Evolutionary conservation across 2,329 filamentous ascomycete genomes (phyloP).

Genomic region (Purpureocillium takamizusanense): DNA sequence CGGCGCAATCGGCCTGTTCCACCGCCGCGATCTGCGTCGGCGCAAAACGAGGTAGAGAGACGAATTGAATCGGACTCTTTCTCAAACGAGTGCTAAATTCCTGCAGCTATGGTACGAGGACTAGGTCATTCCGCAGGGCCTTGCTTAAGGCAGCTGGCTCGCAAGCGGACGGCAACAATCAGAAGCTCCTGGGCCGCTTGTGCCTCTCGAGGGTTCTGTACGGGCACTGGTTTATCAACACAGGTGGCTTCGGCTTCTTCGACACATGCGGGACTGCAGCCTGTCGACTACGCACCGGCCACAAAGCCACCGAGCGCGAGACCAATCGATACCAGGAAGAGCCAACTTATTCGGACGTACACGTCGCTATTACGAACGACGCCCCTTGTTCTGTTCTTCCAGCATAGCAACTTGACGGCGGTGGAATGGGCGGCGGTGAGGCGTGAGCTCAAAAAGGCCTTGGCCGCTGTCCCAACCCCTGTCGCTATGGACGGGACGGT

Average conservation of each 20-base stretch:
- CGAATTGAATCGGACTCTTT: no score
- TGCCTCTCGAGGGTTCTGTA: no score
- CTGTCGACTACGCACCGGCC: slow-evolving; percentile 43
- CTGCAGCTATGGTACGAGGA: slow-evolving; percentile 10
- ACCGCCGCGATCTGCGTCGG: no score
- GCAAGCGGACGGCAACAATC: slow-evolving; percentile 24
- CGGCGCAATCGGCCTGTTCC: no score
- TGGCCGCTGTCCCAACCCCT: slow-evolving; percentile 31
- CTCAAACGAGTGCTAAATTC: no score
- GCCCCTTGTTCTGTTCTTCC: slow-evolving; percentile 77
- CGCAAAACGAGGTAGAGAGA: no score
- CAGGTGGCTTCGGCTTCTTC: not conserved
- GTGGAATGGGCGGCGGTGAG: slow-evolving; percentile 46
- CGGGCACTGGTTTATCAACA: no score
- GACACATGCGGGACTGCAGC: not conserved
- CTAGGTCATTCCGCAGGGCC: slow-evolving; percentile 8
- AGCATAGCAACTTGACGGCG: slow-evolving; percentile 60
- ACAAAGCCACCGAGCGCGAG: slow-evolving; percentile 84
- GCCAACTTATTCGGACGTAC: slow-evolving; percentile 78
- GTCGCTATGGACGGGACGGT: slow-evolving; percentile 14
- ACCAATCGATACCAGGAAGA: slow-evolving; percentile 78
- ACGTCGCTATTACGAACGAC: slow-evolving; percentile 80
- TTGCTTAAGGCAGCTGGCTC: slow-evolving; percentile 11
- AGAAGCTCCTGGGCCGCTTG: no score
- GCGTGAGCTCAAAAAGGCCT: slow-evolving; percentile 32